Evolutionary conservation across 73 alveolate species (phyloP), one percentile per base, ranked within the genome.

Genomic region (Breviolum minutum): DNA sequence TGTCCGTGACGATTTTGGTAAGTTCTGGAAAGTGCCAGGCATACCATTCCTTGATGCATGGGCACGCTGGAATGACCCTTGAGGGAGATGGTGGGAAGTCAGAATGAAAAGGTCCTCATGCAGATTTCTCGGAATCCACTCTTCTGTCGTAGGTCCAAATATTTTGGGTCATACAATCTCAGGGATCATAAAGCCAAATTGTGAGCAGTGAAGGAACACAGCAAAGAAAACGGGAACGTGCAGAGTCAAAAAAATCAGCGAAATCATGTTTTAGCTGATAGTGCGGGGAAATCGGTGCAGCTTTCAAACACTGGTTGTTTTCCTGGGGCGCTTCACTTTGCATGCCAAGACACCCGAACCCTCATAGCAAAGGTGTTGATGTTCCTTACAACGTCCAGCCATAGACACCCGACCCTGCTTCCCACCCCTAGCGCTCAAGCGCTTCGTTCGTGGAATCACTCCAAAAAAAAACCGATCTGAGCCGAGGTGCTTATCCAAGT

Each of bases 11-110:
- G 86, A 99, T 99, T 99, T 99, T 99, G 12, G 99, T 99, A 60
- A 99, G 99, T 99, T 99, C 99, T 69, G 99, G 99, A 99, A 99
- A 99, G 99, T 99, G 99, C 99, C 99, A 99, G 83, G 99, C 99
- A 99, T 99, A 99, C 99, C 99, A 99, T 99, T 99, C 98, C 98
- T 92, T 17, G 74, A 32, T 40, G 11, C 13, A 54, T 17, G 16
- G 68, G 66, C 66, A 80, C 0, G 54, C 54, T 40, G 54, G 54
- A 40, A 40, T 40, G 54, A 40, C 54, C 54, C 0, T 40, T 40
- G 54, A 40, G 54, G 54, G 54, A 40, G 54, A 40, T 40, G 54
- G 82, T 73, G 9, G 62, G 88, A 80, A 13, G 64, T 54, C 3
- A 0, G 32, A 40, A 6, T 29, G 16, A 17, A 16, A 81, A 81